Evolutionary conservation across 2,329 filamentous ascomycete species (phyloP).

Genomic region (Annulohypoxylon truncatum): DNA sequence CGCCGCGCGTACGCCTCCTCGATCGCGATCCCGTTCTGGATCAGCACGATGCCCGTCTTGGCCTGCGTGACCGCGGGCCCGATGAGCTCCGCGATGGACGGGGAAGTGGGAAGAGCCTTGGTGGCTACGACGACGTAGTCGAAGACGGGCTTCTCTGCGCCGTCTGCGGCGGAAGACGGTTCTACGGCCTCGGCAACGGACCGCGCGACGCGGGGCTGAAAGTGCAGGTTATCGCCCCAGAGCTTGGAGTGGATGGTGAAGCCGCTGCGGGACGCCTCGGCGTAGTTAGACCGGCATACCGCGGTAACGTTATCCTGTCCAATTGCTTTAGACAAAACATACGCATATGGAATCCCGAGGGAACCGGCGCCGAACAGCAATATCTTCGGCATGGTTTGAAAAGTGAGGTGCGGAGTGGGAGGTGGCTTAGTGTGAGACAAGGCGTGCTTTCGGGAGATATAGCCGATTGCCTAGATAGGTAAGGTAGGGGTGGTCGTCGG

Average conservation of each 20-base stretch:
- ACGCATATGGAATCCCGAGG: conserved; percentile 50
- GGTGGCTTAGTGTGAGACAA: background rate
- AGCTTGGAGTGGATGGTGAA: conserved; percentile 49
- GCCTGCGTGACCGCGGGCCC: conserved; percentile 43
- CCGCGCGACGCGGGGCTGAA: conserved; percentile 44
- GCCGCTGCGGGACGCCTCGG: conserved; percentile 43
- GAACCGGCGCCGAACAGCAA: conserved; percentile 52
- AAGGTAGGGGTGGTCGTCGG: background rate
- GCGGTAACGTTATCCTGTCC: conserved; percentile 45
- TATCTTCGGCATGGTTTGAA: conserved; percentile 41
- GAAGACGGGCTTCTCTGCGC: conserved; percentile 30
- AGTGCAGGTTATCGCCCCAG: conserved; percentile 47
- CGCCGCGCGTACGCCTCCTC: conserved; percentile 60
- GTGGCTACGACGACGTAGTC: conserved; percentile 47
- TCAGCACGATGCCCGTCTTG: conserved; percentile 62
- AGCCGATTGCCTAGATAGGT: background rate
- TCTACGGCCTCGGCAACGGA: conserved; percentile 48
- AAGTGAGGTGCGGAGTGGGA: background rate
- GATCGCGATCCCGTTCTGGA: conserved; percentile 69
- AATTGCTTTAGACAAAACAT: conserved; percentile 44
- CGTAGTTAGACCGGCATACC: conserved; percentile 50
- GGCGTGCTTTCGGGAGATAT: background rate
- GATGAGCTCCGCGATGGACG: conserved; percentile 46
- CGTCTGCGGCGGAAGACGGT: background rate
- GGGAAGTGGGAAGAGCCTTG: conserved; percentile 45